Conservation (phyloP, 805 yeast genomes). For the Starmerella kuoi region DNA sequence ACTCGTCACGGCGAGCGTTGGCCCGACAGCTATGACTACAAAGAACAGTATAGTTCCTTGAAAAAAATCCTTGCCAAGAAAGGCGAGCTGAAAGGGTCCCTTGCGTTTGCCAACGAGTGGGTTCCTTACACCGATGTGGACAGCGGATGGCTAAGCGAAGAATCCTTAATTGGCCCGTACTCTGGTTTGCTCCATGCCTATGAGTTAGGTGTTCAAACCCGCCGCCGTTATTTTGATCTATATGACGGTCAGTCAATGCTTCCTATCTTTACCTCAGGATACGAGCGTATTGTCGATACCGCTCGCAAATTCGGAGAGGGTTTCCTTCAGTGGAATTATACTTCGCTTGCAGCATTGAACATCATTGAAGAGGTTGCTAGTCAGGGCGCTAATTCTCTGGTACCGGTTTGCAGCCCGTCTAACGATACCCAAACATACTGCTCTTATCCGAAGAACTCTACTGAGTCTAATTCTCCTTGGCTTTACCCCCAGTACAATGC, state of each 20-base stretch:
- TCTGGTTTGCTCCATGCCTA: slow-evolving; percentile 42
- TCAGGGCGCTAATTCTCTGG: slow-evolving; percentile 23
- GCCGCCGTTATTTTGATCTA: slow-evolving; percentile 40
- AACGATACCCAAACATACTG: slow-evolving; percentile 12
- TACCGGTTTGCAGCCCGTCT: slow-evolving; percentile 15
- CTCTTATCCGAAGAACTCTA: slow-evolving; percentile 6
- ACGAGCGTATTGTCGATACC: slow-evolving; percentile 35
- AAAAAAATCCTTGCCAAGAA: slow-evolving; percentile 8
- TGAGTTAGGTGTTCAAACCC: slow-evolving; percentile 40
- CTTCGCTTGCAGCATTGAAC: slow-evolving; percentile 21
- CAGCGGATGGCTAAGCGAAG: slow-evolving; percentile 36
- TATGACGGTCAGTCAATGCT: slow-evolving; percentile 31
- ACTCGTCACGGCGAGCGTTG: slow-evolving; percentile 52
- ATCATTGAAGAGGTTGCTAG: slow-evolving; percentile 20
- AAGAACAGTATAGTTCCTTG: slow-evolving; percentile 12
- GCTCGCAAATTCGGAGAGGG: slow-evolving; percentile 26
- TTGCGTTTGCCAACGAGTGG: slow-evolving; percentile 39
- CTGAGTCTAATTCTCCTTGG: slow-evolving; percentile 11
- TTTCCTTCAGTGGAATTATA: slow-evolving; percentile 23
- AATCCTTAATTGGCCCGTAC: slow-evolving; percentile 40
- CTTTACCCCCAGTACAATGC: slow-evolving; percentile 14
- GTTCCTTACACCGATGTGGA: slow-evolving; percentile 31
- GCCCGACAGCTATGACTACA: slow-evolving; percentile 28
- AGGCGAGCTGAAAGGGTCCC: slow-evolving; percentile 31
- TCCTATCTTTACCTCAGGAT: slow-evolving; percentile 45